Evolutionary conservation across 2,329 filamentous ascomycete species (phyloP).

Genomic region (Hypoxylon sp.): DNA sequence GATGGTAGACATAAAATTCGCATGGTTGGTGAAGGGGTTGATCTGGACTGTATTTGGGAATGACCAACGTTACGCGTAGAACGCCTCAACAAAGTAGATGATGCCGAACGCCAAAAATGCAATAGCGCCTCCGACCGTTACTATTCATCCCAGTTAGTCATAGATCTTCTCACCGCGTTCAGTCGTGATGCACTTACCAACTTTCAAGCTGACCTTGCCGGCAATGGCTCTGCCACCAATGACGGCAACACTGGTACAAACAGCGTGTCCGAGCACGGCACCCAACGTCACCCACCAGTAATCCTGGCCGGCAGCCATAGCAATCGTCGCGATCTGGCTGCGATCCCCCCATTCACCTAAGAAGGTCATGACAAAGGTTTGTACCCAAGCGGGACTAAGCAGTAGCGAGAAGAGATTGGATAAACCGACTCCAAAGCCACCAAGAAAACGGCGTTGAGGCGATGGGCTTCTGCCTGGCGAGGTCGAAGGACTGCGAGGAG

Average conservation of each 20-base stretch:
- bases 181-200: constrained; percentile 92
- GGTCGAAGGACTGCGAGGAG: constrained; percentile 81
- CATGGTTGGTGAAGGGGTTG: no score
- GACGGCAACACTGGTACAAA: constrained; percentile 91
- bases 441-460: constrained; percentile 50
- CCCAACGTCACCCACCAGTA: constrained; percentile 99
- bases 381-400: constrained; percentile 95
- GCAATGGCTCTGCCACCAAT: constrained; percentile 92
- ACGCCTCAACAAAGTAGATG: constrained; percentile 87
- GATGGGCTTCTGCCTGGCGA: constrained; percentile 71
- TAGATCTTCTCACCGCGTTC: not conserved
- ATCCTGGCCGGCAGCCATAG: constrained; percentile 97
- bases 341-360: constrained; percentile 97
- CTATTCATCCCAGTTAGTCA: constrained; percentile 56
- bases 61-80: constrained; percentile 61
- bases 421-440: constrained; percentile 61
- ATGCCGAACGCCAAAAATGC: constrained; percentile 92
- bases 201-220: constrained; percentile 91
- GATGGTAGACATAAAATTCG: no score
- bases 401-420: constrained; percentile 88
- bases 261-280: constrained; percentile 83
- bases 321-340: constrained; percentile 97
- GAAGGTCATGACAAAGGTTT: constrained; percentile 99
- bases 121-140: constrained; percentile 88
- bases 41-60: no score